Conservation (phyloP, 2,329 filamentous ascomycete genomes). For the Verticillium alfalfae region DNA sequence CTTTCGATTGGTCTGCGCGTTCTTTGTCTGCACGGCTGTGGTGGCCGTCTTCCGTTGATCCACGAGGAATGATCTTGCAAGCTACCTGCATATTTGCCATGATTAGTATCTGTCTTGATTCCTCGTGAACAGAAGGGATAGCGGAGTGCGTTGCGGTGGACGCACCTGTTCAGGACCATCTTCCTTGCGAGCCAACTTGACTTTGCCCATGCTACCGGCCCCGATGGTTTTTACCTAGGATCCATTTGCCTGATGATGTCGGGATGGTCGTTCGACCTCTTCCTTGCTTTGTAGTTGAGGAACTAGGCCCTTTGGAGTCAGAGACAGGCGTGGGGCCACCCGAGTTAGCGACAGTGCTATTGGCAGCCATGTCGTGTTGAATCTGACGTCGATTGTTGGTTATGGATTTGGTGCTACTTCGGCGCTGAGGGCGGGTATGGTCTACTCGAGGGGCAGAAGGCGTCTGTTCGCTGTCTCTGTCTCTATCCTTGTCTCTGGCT, state of each 20-base stretch:
- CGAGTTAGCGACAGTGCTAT: slow-evolving; percentile 45
- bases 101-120: neutral
- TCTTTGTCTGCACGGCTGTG: slow-evolving; percentile 69
- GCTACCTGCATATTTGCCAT: slow-evolving; percentile 58
- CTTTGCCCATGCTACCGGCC: slow-evolving; percentile 97
- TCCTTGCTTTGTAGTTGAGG: slow-evolving; percentile 41
- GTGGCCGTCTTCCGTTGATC: slow-evolving; percentile 74
- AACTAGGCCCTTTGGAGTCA: slow-evolving; percentile 37
- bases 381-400: slow-evolving; percentile 19
- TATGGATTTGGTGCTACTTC: slow-evolving; percentile 44
- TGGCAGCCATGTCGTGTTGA: slow-evolving; percentile 41
- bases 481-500: slow-evolving; percentile 40
- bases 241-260: slow-evolving; percentile 87
- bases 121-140: neutral
- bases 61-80: slow-evolving; percentile 93
- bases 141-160: slow-evolving; percentile 6
- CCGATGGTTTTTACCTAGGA: slow-evolving; percentile 93
- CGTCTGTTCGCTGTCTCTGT: slow-evolving; percentile 33
- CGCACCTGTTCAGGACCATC: slow-evolving; percentile 86
- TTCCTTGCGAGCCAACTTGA: slow-evolving; percentile 87
- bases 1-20: slow-evolving; percentile 91
- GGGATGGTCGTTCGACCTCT: slow-evolving; percentile 76
- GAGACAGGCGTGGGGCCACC: slow-evolving; percentile 46
- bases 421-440: slow-evolving; percentile 40
- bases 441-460: slow-evolving; percentile 45